phyloP scores from a whole-genome alignment of 1,284 basidiomycete species.

The Pseudozyma pruni region DNA sequence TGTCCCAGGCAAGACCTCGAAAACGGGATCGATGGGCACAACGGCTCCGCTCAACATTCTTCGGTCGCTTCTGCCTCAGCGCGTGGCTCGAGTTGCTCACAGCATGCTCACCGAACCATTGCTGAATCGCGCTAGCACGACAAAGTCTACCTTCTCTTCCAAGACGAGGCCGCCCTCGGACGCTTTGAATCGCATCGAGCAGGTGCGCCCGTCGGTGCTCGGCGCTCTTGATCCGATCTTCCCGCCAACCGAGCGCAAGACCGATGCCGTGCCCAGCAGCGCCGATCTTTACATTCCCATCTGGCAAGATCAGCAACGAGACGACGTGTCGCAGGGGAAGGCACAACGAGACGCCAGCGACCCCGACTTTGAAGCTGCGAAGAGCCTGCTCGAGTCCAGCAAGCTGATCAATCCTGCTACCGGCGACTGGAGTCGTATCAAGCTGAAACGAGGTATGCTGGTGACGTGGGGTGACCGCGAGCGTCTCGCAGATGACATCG shows the following conservation, averaged over 20 bases:
- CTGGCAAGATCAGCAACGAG: constrained; percentile 10
- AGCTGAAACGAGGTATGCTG: constrained; percentile 50
- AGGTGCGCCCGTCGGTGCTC: constrained; percentile 16
- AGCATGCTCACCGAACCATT: constrained; percentile 53
- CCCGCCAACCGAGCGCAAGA: constrained; percentile 41
- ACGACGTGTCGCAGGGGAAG: constrained; percentile 7
- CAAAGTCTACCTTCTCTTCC: constrained; percentile 3
- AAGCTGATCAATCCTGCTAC: constrained; percentile 58
- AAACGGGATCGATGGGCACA: not conserved
- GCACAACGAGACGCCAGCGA: constrained; percentile 9
- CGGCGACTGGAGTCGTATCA: constrained; percentile 61
- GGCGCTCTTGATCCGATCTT: constrained; percentile 57
- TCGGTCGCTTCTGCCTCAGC: constrained; percentile 25
- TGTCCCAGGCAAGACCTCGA: not conserved
- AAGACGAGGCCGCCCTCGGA: constrained; percentile 7
- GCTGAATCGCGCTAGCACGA: constrained; percentile 26
- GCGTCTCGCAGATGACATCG: constrained; percentile 61
- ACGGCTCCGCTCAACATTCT: constrained; percentile 37
- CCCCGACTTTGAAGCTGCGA: constrained; percentile 31
- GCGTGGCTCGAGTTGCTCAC: constrained; percentile 47
- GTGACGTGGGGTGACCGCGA: constrained; percentile 64
- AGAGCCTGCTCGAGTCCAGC: constrained; percentile 41
- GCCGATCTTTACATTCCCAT: constrained; percentile 47
- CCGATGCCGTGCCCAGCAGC: constrained; percentile 40
- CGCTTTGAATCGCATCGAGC: constrained; percentile 31